phyloP scores from a whole-genome alignment of 495 filamentous ascomycete genomes.

The Neurospora terricola region DNA sequence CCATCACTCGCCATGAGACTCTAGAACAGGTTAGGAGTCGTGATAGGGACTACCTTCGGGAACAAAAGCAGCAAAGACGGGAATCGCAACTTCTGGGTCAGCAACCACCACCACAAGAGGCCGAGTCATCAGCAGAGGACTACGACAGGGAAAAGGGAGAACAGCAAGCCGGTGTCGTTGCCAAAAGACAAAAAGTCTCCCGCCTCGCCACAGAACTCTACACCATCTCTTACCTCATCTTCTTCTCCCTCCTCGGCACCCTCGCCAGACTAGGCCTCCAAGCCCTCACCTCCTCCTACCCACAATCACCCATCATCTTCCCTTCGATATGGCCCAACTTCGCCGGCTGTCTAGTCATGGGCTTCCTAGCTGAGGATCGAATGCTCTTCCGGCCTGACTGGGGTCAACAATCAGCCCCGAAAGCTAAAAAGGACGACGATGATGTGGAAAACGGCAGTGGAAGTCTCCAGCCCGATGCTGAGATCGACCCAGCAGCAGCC shows the following conservation, averaged over 20 bases:
- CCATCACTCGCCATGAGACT: constrained; percentile 14
- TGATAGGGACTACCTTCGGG: constrained; percentile 14
- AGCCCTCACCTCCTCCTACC: constrained; percentile 72
- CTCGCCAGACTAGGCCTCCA: constrained; percentile 75
- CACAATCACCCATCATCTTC: constrained; percentile 63
- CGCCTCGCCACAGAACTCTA: constrained; percentile 61
- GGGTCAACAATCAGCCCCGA: constrained; percentile 31
- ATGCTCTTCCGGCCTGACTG: constrained; percentile 64
- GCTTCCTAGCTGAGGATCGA: constrained; percentile 69
- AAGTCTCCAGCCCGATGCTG: background rate
- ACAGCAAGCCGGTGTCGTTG: background rate
- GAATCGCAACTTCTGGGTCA: background rate
- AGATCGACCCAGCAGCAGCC: constrained; percentile 25
- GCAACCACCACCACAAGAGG: constrained; percentile 1
- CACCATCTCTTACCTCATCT: constrained; percentile 67
- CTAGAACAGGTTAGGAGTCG: constrained; percentile 19
- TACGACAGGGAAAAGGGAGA: background rate
- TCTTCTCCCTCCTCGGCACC: constrained; percentile 84
- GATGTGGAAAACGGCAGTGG: constrained; percentile 19
- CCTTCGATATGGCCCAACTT: constrained; percentile 86
- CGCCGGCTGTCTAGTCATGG: constrained; percentile 72
- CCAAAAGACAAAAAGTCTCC: constrained; percentile 26
- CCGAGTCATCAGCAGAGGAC: constrained; percentile 1
- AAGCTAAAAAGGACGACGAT: constrained; percentile 20
- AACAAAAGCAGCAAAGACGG: constrained; percentile 1